Conservation (phyloP, 441 rosid genomes). For the Cnidoscolus chayamansa region DNA sequence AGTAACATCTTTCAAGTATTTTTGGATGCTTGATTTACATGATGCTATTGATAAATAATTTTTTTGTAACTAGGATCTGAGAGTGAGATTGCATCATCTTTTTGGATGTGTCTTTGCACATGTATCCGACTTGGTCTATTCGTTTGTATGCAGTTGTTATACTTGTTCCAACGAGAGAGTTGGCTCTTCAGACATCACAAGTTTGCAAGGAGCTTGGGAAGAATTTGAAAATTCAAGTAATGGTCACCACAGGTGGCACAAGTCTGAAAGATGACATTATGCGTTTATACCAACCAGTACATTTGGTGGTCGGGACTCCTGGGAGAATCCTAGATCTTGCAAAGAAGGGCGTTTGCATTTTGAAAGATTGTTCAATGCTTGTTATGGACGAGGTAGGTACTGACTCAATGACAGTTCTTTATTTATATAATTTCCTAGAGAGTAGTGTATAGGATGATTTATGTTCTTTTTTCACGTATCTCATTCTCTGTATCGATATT, state of each 20-base stretch:
- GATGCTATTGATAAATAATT: too few relatives aligned
- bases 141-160: constrained; percentile 64
- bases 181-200: constrained; percentile 99
- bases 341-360: constrained; percentile 84
- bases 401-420: background rate
- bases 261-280: constrained; percentile 97
- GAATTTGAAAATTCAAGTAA: constrained; percentile 89
- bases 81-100: too few relatives aligned
- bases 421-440: background rate
- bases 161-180: constrained; percentile 92
- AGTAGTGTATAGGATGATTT: background rate
- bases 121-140: background rate
- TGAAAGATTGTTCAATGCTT: constrained; percentile 92
- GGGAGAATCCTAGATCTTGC: constrained; percentile 95
- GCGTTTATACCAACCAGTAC: constrained; percentile 97
- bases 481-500: too few relatives aligned
- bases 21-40: too few relatives aligned
- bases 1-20: too few relatives aligned
- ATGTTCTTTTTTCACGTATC: background rate
- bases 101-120: too few relatives aligned
- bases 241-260: constrained; percentile 99
- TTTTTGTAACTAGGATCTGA: too few relatives aligned
- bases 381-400: constrained; percentile 90
- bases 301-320: constrained; percentile 94
- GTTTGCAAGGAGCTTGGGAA: constrained; percentile 98